Conservation (phyloP, 1,284 basidiomycete species). For the Trichosporon sp. region DNA sequence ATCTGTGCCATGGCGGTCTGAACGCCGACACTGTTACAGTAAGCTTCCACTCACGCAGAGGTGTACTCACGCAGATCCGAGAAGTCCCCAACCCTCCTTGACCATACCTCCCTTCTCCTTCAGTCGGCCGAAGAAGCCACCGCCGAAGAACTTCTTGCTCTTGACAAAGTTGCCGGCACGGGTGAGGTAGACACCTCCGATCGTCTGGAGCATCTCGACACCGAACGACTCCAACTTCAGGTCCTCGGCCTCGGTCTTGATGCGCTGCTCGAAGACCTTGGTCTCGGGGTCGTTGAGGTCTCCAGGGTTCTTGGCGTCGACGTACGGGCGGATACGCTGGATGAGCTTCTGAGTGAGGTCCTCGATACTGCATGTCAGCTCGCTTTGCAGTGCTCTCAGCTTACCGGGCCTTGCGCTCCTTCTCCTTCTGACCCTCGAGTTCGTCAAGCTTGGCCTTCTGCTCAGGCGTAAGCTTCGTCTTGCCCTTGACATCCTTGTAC, state of each 20-base stretch:
- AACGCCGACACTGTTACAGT: slow-evolving; percentile 65
- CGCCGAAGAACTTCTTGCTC: slow-evolving; percentile 79
- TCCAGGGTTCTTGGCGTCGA: slow-evolving; percentile 85
- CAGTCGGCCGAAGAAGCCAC: slow-evolving; percentile 82
- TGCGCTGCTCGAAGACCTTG: slow-evolving; percentile 71
- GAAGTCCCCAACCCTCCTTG: slow-evolving; percentile 91
- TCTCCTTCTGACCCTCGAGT: slow-evolving; percentile 75
- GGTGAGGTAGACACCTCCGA: slow-evolving; percentile 87
- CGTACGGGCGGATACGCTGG: slow-evolving; percentile 80
- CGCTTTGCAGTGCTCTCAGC: slow-evolving; percentile 12
- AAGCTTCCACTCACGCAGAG: not conserved
- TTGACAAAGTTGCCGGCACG: slow-evolving; percentile 93
- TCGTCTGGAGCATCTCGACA: slow-evolving; percentile 77
- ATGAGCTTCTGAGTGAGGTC: slow-evolving; percentile 74
- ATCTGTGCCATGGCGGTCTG: slow-evolving; percentile 76
- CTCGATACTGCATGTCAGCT: slow-evolving; percentile 58
- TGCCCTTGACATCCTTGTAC: slow-evolving; percentile 59
- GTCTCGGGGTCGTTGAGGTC: slow-evolving; percentile 84
- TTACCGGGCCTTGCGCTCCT: slow-evolving; percentile 71
- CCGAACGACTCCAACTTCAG: slow-evolving; percentile 98
- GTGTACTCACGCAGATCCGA: slow-evolving; percentile 71
- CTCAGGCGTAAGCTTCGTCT: slow-evolving; percentile 72
- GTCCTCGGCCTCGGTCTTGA: slow-evolving; percentile 88
- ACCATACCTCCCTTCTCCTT: slow-evolving; percentile 93
- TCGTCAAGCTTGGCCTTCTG: slow-evolving; percentile 79